Base-by-base conservation (phyloP, 345 rosid genomes). In the Heritiera fomes region DNA sequence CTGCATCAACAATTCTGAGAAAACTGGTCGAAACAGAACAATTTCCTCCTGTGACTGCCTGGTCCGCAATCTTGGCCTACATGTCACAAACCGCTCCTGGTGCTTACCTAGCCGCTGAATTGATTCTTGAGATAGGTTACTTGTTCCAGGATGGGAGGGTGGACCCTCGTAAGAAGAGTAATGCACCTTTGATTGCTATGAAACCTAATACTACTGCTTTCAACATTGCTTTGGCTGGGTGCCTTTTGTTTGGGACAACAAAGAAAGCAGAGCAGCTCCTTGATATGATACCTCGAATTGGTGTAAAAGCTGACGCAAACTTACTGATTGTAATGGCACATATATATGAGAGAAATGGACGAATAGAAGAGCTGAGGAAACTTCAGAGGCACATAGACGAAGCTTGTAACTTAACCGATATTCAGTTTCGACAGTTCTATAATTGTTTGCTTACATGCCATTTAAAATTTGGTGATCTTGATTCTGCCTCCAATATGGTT, bases 251-350 rank as follows among this genome's bases (percentile, higher is more conserved):
- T 70, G 94, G 90, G 77, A 87, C 87, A 59, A 88, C 97, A n/a
- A 87, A 98, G 77, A 96, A 96, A 87, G 97, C 97, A 10, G 99
- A 94, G 87, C 83, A 90, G 87, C 96, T 96, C 49, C 86, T 96
- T 17, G 92, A 92, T 74, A 86, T 94, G 90, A 87, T 91, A 87
- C 95, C 94, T 10, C 86, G 85, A 75, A 82, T 94, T 5, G 86
- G 85, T 79, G 85, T 91, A 62, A 92, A 86, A 81, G 88, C 90
- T 32, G 88, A 96, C 75, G 85, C 92, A 41, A 82, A 84, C 68
- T 83, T 92, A 78, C 86, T 92, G 78, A 84, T 92, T 17, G 87
- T 85, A 62, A 92, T 91, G 94, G 95, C 98, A 30, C 94, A 87
- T 58, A 87, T 91, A 84, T 91, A 91, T 77, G 95, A 91, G 88